Percentiles rank a stretch among this genome's conserved stretches.
Evolutionary conservation across 2,329 filamentous ascomycete species (phyloP).

Genomic region (Pseudogymnoascus sp.): DNA sequence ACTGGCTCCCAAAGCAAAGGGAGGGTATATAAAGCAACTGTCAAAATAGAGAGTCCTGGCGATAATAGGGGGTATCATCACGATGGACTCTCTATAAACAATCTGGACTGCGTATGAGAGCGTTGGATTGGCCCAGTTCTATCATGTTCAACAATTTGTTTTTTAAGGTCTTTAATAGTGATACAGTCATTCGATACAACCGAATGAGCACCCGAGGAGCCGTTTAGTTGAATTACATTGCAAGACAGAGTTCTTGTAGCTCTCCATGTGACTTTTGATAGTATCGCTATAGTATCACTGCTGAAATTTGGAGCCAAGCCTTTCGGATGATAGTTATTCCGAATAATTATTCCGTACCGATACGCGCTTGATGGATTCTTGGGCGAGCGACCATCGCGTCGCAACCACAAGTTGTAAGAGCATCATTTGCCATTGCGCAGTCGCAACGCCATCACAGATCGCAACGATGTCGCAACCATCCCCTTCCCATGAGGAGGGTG

Average conservation of each 20-base stretch:
- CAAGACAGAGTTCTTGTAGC: constrained; percentile 10
- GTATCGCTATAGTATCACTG: background rate
- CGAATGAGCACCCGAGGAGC: constrained; percentile 63
- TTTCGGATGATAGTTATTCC: background rate
- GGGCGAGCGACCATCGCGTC: background rate
- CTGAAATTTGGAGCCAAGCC: too few relatives aligned
- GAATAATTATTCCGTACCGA: background rate
- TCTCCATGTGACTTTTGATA: background rate
- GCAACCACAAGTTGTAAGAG: background rate
- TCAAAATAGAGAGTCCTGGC: background rate
- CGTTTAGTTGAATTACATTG: constrained; percentile 70
- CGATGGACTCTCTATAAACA: background rate
- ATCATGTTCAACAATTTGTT: constrained; percentile 47
- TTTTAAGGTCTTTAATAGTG: constrained; percentile 51
- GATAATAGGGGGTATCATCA: background rate
- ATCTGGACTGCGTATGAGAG: background rate
- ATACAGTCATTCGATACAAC: constrained; percentile 61
- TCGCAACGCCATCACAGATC: background rate
- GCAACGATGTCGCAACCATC: background rate
- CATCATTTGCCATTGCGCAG: background rate
- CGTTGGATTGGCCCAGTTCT: background rate
- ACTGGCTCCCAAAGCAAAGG: background rate
- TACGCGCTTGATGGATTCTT: background rate
- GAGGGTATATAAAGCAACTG: background rate
- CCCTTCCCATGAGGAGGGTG: background rate